Percentiles rank a stretch among this genome's conserved stretches.
phyloP scores from a whole-genome alignment of 2,329 filamentous ascomycete species.

The Cladosporium sp. region DNA sequence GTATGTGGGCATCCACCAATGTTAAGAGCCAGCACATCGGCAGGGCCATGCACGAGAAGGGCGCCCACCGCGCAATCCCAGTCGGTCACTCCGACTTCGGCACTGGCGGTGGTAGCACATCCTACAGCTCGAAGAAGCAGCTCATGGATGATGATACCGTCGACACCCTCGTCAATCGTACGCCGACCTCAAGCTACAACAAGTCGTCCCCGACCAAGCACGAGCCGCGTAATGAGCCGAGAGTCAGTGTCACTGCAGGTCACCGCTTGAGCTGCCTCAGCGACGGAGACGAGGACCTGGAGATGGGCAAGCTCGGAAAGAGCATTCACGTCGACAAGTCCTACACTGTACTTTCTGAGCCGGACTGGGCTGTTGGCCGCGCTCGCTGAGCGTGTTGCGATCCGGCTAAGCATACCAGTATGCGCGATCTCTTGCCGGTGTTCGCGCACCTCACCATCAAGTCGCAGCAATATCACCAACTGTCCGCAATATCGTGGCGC shows the following conservation, averaged over 20 bases:
- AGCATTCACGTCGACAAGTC: slow-evolving; percentile 30
- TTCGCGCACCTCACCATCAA: background rate
- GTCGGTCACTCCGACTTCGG: slow-evolving; percentile 24
- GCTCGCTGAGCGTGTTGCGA: slow-evolving; percentile 1
- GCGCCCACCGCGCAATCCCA: slow-evolving; percentile 29
- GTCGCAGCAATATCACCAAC: background rate
- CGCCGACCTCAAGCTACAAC: slow-evolving; percentile 22
- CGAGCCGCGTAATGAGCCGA: slow-evolving; percentile 18
- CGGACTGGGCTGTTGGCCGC: slow-evolving; percentile 12
- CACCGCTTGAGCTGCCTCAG: slow-evolving; percentile 21
- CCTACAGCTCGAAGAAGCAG: slow-evolving; percentile 27
- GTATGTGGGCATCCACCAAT: slow-evolving; percentile 62
- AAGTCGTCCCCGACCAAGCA: slow-evolving; percentile 25
- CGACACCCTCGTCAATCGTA: slow-evolving; percentile 29
- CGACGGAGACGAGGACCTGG: slow-evolving; percentile 28
- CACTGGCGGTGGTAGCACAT: slow-evolving; percentile 19
- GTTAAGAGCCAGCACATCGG: slow-evolving; percentile 30
- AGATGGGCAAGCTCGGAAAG: slow-evolving; percentile 27
- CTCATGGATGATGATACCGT: slow-evolving; percentile 26
- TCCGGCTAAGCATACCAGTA: background rate
- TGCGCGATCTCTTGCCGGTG: background rate
- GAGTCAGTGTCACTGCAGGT: slow-evolving; percentile 19
- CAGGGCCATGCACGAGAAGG: slow-evolving; percentile 24
- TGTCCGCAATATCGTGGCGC: background rate
- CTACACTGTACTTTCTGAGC: slow-evolving; percentile 25